phyloP scores from a whole-genome alignment of 306 rosid genomes.

The Oxytropis ochrocephala region DNA sequence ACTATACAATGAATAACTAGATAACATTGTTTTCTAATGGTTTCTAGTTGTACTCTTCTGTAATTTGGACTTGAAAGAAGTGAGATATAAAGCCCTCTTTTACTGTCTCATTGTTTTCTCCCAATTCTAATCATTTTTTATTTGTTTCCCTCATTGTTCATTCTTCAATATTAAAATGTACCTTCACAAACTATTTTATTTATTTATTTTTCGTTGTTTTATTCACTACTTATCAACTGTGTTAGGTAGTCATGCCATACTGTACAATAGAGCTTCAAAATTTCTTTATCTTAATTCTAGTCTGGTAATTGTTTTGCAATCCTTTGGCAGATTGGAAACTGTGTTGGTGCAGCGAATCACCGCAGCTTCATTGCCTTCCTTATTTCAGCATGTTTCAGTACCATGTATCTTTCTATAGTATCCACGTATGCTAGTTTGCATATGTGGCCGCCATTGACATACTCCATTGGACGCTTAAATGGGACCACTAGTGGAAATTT shows the following conservation, averaged over 20 bases:
- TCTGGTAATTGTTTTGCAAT: conserved; percentile 9
- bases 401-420: conserved; percentile 56
- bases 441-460: conserved; percentile 53
- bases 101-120: not conserved
- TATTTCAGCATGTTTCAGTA: conserved; percentile 61
- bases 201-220: not conserved
- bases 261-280: not conserved
- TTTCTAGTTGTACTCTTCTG: not conserved
- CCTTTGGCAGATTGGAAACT: conserved; percentile 84
- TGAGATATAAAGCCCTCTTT: not conserved
- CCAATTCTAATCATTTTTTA: not conserved
- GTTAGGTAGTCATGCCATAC: not conserved
- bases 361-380: conserved; percentile 74
- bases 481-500: conserved; percentile 6
- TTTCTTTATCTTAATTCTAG: conserved; percentile 10
- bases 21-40: not conserved
- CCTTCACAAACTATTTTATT: too few relatives aligned
- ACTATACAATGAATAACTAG: not conserved
- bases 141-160: not conserved
- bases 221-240: not conserved
- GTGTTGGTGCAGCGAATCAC: conserved; percentile 91
- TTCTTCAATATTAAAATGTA: not conserved
- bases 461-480: conserved; percentile 11
- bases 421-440: conserved; percentile 38
- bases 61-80: not conserved